Percentiles rank a stretch among this genome's conserved stretches.
Evolutionary conservation across 108 stramenopile species (phyloP).

Genomic region (Skeletonema costatum): DNA sequence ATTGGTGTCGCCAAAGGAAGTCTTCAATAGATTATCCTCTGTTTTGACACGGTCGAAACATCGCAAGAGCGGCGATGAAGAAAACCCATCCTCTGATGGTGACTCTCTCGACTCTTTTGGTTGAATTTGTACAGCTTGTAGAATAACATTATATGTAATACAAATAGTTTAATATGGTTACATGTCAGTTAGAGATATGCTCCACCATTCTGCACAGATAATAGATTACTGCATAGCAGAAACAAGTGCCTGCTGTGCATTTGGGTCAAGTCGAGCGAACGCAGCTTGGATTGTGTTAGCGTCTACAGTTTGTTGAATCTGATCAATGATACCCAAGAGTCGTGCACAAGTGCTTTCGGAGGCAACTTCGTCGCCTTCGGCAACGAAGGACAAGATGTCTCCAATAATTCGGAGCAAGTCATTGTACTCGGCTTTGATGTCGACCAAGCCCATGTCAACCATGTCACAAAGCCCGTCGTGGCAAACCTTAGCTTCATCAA

Average conservation of each 20-base stretch:
- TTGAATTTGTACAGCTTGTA: no score
- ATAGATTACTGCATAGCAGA: slow-evolving; percentile 33
- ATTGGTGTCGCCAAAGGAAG: no score
- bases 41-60: no score
- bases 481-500: slow-evolving; percentile 74
- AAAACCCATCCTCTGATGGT: no score
- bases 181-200: no score
- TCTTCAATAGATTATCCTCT: no score
- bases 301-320: slow-evolving; percentile 46
- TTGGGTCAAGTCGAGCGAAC: slow-evolving; percentile 35
- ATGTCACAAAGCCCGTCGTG: slow-evolving; percentile 68
- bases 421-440: slow-evolving; percentile 10
- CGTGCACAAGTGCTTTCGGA: slow-evolving; percentile 49
- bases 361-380: slow-evolving; percentile 66
- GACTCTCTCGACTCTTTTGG: no score
- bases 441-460: slow-evolving; percentile 49
- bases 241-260: slow-evolving; percentile 50
- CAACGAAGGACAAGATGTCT: slow-evolving; percentile 44
- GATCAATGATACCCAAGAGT: slow-evolving; percentile 42
- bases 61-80: no score
- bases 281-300: slow-evolving; percentile 40
- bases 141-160: background rate
- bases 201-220: no score
- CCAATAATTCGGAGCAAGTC: slow-evolving; percentile 51
- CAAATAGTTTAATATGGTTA: no score